Base-by-base conservation (phyloP, 108 stramenopile genomes). In the Cyclotella cryptica region DNA sequence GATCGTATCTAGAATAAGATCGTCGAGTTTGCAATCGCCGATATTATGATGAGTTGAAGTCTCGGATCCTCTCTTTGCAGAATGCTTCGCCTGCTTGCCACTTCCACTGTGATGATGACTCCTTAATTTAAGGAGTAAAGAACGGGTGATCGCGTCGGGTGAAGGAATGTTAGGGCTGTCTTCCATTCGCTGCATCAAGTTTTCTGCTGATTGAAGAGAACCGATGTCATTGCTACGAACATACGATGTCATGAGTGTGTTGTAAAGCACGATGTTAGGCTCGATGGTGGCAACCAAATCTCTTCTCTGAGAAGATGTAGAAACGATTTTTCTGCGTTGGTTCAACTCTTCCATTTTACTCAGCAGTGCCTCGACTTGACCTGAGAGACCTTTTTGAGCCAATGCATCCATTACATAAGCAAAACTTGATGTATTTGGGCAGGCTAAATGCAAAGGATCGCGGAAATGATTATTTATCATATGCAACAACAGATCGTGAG, bases 391-490 rank as follows among this genome's bases (percentile, higher is more conserved):
- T 39, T n/a, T 26, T 22, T 75, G 53, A 0, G 81, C 69, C 44
- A 82, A 45, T n/a, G 81, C 57, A 30, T 75, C 44, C 81, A 82
- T 82, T 40, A 82, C 70, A 29, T 17, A 52, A 10, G 68, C 64
- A 24, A 82, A 82, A 47, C 69, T 75, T 15, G 81, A 71, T 11
- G 74, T 75, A 30, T 82, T 82, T 41, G 81, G 81, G 39, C 81
- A 63, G 21, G 69, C 81, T 1, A 82, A 59, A 58, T 82, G 74
- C 62, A 52, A n/a, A 42, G 81, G 69, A 51, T 81, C 75, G 28
- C 67, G 30, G 30, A 61, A 67, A 47, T 82, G 70, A 49, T 57
- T 72, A 55, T 63, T 63, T 39, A 82, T 71, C 81, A 82, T 82
- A 52, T 76, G 62, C 26, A 45, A 14, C 14, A 82, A 67, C 1